Evolutionary conservation across 2,329 filamentous ascomycete species (phyloP).

Genomic region (Arthrobotrys megalospora): DNA sequence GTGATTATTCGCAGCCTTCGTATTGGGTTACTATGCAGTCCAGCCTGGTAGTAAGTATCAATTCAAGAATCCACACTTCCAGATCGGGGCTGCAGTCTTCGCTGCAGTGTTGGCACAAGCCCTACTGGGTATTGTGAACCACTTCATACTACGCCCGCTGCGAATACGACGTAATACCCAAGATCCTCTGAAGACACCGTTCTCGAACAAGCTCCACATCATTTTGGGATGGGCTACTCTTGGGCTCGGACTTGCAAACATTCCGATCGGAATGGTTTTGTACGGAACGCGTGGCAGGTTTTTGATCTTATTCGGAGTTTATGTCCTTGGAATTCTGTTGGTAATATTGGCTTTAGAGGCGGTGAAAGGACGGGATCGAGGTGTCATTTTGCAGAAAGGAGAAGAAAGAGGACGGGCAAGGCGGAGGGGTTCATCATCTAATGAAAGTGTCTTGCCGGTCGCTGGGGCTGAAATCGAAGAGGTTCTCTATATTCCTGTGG

Average conservation of each 20-base stretch:
- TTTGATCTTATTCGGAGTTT: slow-evolving; percentile 40
- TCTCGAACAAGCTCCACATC: slow-evolving; percentile 50
- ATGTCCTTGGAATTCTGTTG: slow-evolving; percentile 36
- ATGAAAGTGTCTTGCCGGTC: slow-evolving; percentile 45
- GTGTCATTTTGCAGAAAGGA: slow-evolving; percentile 29
- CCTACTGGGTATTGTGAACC: slow-evolving; percentile 44
- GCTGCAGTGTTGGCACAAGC: slow-evolving; percentile 44
- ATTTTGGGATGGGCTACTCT: slow-evolving; percentile 42
- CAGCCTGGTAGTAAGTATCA: slow-evolving; percentile 47
- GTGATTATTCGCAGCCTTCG: slow-evolving; percentile 38
- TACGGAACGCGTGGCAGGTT: slow-evolving; percentile 41
- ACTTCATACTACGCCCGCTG: slow-evolving; percentile 43
- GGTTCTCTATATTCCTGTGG: slow-evolving; percentile 43
- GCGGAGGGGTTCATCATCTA: slow-evolving; percentile 27
- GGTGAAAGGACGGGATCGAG: slow-evolving; percentile 49
- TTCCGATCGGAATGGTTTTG: slow-evolving; percentile 51
- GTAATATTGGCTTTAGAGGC: slow-evolving; percentile 35
- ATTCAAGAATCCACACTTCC: slow-evolving; percentile 55
- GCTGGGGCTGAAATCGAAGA: slow-evolving; percentile 50
- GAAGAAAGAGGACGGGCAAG: slow-evolving; percentile 28
- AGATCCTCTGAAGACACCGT: slow-evolving; percentile 52
- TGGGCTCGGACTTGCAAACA: slow-evolving; percentile 51
- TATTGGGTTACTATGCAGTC: slow-evolving; percentile 53
- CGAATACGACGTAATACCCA: slow-evolving; percentile 25
- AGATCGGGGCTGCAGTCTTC: slow-evolving; percentile 48